Percentiles rank a stretch among this genome's conserved stretches.
These are phyloP conservation scores for Fusarium odoratissimum DNA, from an alignment of 2,329 filamentous ascomycete species.

Conservation along the genomic window DNA sequence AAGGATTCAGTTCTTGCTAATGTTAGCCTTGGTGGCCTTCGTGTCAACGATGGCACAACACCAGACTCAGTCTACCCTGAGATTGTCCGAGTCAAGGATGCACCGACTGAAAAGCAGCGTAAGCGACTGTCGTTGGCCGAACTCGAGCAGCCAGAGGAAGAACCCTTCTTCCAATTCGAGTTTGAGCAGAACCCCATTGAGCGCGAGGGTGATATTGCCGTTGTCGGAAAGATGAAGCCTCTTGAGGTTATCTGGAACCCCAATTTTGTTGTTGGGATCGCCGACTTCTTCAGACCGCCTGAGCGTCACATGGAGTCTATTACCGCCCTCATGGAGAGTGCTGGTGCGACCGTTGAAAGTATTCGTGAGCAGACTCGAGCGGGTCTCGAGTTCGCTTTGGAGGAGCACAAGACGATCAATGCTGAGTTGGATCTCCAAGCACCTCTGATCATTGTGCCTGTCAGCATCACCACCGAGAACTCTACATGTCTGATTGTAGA, in stretches of 20 bases:
- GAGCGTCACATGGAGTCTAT: slow-evolving; percentile 99
- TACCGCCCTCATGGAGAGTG: slow-evolving; percentile 92
- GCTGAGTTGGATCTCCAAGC: slow-evolving; percentile 95
- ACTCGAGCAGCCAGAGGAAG: slow-evolving; percentile 63
- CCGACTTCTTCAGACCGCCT: slow-evolving; percentile 95
- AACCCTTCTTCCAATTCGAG: slow-evolving; percentile 91
- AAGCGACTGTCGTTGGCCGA: slow-evolving; percentile 66
- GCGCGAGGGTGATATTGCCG: slow-evolving; percentile 87
- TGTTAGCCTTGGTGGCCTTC: slow-evolving; percentile 89
- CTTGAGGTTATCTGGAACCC: slow-evolving; percentile 99
- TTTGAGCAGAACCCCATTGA: slow-evolving; percentile 97
- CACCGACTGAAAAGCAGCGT: slow-evolving; percentile 63
- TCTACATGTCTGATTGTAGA: slow-evolving; percentile 94
- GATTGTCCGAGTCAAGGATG: slow-evolving; percentile 95
- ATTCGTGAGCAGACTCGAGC: slow-evolving; percentile 95
- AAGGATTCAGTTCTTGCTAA: slow-evolving; percentile 92
- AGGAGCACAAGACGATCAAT: slow-evolving; percentile 98
- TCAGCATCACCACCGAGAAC: slow-evolving; percentile 84
- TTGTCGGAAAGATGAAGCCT: slow-evolving; percentile 92
- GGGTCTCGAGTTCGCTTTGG: slow-evolving; percentile 93
- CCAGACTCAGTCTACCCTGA: slow-evolving; percentile 91
- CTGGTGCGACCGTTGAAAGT: slow-evolving; percentile 94
- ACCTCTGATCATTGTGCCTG: slow-evolving; percentile 94
- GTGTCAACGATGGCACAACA: slow-evolving; percentile 96
- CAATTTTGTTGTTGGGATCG: slow-evolving; percentile 88